phyloP scores from a whole-genome alignment of 2,329 filamentous ascomycete species.

The Fusarium irregulare region DNA sequence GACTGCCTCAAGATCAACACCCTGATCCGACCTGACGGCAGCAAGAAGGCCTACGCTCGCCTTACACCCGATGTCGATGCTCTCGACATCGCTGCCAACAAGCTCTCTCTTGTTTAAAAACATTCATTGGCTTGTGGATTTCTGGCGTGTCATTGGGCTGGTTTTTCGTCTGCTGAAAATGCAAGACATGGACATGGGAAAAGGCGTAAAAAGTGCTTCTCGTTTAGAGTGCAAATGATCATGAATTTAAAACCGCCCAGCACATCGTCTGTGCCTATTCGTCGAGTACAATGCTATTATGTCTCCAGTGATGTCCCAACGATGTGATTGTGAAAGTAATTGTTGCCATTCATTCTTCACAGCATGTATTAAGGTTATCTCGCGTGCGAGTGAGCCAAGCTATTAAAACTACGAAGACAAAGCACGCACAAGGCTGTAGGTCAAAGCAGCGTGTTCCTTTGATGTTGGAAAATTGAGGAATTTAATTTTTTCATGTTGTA shows the following conservation, averaged over 20 bases:
- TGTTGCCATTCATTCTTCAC: neutral
- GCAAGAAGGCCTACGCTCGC: slow-evolving; percentile 98
- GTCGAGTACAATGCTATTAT: slow-evolving; percentile 4
- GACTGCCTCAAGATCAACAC: slow-evolving; percentile 99
- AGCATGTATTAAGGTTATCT: neutral
- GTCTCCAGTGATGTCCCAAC: neutral
- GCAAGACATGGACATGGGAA: slow-evolving; percentile 53
- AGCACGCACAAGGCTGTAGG: neutral
- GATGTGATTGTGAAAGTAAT: neutral
- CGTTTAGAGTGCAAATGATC: slow-evolving; percentile 51
- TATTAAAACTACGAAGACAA: neutral
- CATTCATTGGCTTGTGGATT: slow-evolving; percentile 45
- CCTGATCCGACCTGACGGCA: slow-evolving; percentile 94
- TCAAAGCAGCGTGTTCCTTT: neutral
- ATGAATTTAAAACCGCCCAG: slow-evolving; percentile 51
- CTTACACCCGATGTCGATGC: slow-evolving; percentile 97
- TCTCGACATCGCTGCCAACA: slow-evolving; percentile 98
- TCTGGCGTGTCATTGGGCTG: slow-evolving; percentile 50
- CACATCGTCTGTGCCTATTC: slow-evolving; percentile 22
- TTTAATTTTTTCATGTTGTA: slow-evolving; percentile 17
- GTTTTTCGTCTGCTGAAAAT: slow-evolving; percentile 55
- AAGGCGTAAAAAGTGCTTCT: slow-evolving; percentile 52
- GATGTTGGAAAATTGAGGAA: neutral
- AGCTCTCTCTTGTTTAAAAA: slow-evolving; percentile 94
- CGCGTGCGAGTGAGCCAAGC: no score